A percentile compares a stretch with the other conserved stretches of the same genome.
These are phyloP conservation scores for Fusarium circinatum DNA, from an alignment of 2,329 filamentous ascomycete genomes.

Conservation along the genomic window DNA sequence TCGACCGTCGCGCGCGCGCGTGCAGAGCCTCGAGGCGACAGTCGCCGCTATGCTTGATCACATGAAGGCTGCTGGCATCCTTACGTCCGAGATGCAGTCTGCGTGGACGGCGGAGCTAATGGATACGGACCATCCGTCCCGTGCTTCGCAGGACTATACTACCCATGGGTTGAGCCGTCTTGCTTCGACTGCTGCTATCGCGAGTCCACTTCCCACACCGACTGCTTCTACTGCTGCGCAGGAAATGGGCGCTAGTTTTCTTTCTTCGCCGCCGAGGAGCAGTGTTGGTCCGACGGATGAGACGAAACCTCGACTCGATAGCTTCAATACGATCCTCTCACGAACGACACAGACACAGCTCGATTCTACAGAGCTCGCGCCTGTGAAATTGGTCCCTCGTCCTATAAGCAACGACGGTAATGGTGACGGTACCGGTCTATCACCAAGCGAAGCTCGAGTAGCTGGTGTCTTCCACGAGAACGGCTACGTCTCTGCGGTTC, in stretches of 20 bases:
- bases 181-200: constrained; percentile 45
- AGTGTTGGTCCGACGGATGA: constrained; percentile 43
- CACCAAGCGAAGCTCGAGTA: constrained; percentile 49
- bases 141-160: constrained; percentile 39
- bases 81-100: constrained; percentile 41
- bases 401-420: constrained; percentile 45
- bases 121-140: constrained; percentile 37
- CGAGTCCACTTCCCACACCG: constrained; percentile 43
- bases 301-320: constrained; percentile 39
- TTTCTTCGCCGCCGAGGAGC: constrained; percentile 43
- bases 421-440: constrained; percentile 44
- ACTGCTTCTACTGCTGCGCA: constrained; percentile 40
- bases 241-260: constrained; percentile 43
- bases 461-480: constrained; percentile 50
- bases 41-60: constrained; percentile 47
- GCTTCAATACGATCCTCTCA: constrained; percentile 41
- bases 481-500: constrained; percentile 49
- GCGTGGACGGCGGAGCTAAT: constrained; percentile 44
- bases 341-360: constrained; percentile 22
- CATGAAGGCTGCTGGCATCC: constrained; percentile 48
- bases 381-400: constrained; percentile 36
- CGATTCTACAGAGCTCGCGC: constrained; percentile 23
- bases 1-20: constrained; percentile 46
- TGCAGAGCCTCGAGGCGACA: constrained; percentile 47
- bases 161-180: constrained; percentile 44